phyloP scores from a whole-genome alignment of 225 moss, liverwort and hornwort genomes.

The Polytrichum commune region DNA sequence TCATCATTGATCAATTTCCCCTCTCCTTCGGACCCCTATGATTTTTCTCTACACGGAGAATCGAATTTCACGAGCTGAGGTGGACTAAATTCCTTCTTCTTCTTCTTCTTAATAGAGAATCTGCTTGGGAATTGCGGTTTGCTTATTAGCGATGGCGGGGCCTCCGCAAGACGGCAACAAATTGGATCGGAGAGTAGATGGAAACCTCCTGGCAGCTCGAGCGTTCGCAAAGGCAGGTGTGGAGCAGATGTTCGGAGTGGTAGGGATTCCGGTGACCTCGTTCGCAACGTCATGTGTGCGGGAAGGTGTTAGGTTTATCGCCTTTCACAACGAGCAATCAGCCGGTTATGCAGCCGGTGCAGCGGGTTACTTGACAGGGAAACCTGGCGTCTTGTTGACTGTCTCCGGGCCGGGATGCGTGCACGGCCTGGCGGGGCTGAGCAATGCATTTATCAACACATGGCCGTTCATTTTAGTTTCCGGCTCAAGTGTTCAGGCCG shows the following conservation, averaged over 20 bases:
- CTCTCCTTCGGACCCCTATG: too few relatives aligned
- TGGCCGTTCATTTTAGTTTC: slow-evolving; percentile 93
- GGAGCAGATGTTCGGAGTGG: slow-evolving; percentile 93
- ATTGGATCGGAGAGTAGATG: slow-evolving; percentile 54
- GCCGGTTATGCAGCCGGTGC: slow-evolving; percentile 95
- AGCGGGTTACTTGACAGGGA: slow-evolving; percentile 90
- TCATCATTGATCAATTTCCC: too few relatives aligned
- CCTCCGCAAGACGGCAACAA: slow-evolving; percentile 22
- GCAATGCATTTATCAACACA: slow-evolving; percentile 92
- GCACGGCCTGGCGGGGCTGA: slow-evolving; percentile 90
- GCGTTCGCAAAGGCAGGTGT: slow-evolving; percentile 81
- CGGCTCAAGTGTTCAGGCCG: slow-evolving; percentile 92
- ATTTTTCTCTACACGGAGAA: too few relatives aligned
- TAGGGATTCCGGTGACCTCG: slow-evolving; percentile 89
- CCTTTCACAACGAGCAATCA: slow-evolving; percentile 97
- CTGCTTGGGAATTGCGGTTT: slow-evolving; percentile 1
- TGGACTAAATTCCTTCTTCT: too few relatives aligned
- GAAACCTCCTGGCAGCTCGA: slow-evolving; percentile 76
- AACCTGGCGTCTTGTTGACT: slow-evolving; percentile 85
- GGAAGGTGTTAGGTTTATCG: slow-evolving; percentile 95
- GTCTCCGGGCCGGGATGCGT: slow-evolving; percentile 98
- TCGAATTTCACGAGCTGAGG: too few relatives aligned
- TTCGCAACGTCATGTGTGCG: slow-evolving; percentile 74
- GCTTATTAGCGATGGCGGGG: slow-evolving; percentile 27
- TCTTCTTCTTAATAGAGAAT: neutral